These are phyloP conservation scores for Penicillium lividum DNA, from an alignment of 495 filamentous ascomycete species.

Conservation along the genomic window DNA sequence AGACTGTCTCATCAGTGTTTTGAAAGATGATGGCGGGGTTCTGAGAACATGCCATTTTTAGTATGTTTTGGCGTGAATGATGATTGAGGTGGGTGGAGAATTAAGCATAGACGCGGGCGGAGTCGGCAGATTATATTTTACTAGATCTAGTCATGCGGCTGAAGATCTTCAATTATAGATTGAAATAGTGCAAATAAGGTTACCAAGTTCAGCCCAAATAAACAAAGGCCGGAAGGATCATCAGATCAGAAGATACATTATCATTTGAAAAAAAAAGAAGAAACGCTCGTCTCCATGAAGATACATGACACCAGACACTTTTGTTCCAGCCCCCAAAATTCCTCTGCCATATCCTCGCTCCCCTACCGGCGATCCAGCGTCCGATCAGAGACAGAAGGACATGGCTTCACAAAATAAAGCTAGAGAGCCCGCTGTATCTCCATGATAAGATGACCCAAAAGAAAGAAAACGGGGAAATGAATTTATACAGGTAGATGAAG, in stretches of 20 bases:
- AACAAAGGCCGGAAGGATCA: neutral
- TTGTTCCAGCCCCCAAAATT: conserved; percentile 2
- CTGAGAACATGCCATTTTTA: conserved; percentile 10
- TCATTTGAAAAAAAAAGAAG: conserved; percentile 9
- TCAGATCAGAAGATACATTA: conserved; percentile 17
- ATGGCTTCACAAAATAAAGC: conserved; percentile 37
- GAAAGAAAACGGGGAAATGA: conserved; percentile 23
- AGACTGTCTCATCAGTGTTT: conserved; percentile 41
- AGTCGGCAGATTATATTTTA: neutral
- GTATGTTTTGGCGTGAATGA: neutral
- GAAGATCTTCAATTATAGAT: neutral
- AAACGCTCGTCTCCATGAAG: conserved; percentile 19
- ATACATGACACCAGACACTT: conserved; percentile 19
- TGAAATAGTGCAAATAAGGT: neutral
- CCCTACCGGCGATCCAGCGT: conserved; percentile 51
- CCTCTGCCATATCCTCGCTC: conserved; percentile 18
- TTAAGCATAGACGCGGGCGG: neutral
- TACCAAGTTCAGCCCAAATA: neutral
- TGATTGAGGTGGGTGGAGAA: neutral
- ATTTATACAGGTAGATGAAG: conserved; percentile 48
- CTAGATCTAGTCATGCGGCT: neutral
- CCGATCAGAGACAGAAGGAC: conserved; percentile 31
- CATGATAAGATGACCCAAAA: conserved; percentile 27
- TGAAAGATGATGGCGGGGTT: conserved; percentile 51
- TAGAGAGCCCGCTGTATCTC: conserved; percentile 38